Percentiles rank a stretch among this genome's conserved stretches.
These are phyloP conservation scores for Talaromyces adpressus DNA, from an alignment of 495 filamentous ascomycete genomes.

Conservation along the genomic window DNA sequence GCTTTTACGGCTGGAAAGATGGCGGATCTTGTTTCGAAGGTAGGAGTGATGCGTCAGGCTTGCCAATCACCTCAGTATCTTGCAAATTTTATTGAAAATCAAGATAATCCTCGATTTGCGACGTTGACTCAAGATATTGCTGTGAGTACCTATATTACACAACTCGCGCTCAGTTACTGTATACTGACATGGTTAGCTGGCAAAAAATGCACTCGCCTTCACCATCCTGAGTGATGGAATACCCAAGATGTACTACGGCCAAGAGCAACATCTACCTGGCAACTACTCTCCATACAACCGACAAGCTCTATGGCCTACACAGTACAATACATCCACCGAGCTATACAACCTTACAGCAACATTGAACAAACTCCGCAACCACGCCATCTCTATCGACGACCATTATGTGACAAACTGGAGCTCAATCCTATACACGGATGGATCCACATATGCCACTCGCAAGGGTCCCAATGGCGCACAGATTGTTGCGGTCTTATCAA, in stretches of 20 bases:
- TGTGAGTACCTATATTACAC: slow-evolving; percentile 13
- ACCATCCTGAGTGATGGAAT: slow-evolving; percentile 60
- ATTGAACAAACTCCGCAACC: slow-evolving; percentile 52
- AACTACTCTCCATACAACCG: slow-evolving; percentile 52
- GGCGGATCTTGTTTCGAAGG: slow-evolving; percentile 41
- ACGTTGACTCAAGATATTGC: slow-evolving; percentile 43
- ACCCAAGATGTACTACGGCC: slow-evolving; percentile 54
- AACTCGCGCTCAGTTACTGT: background rate
- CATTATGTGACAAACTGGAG: slow-evolving; percentile 44
- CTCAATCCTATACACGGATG: slow-evolving; percentile 41
- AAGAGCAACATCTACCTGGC: slow-evolving; percentile 58
- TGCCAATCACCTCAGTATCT: slow-evolving; percentile 49
- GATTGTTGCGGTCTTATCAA: slow-evolving; percentile 49
- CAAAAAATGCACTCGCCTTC: slow-evolving; percentile 59
- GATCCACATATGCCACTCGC: slow-evolving; percentile 45
- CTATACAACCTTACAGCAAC: slow-evolving; percentile 51
- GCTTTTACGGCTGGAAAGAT: slow-evolving; percentile 51
- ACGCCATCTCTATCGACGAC: slow-evolving; percentile 40
- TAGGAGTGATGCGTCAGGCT: slow-evolving; percentile 30
- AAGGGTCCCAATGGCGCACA: slow-evolving; percentile 47
- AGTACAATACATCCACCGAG: slow-evolving; percentile 45
- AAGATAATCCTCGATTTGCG: slow-evolving; percentile 56
- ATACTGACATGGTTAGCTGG: slow-evolving; percentile 29
- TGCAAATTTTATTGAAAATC: slow-evolving; percentile 64
- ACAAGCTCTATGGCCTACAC: slow-evolving; percentile 53